phyloP scores from a whole-genome alignment of 1,284 basidiomycete genomes.

The Prillingera fragicola region DNA sequence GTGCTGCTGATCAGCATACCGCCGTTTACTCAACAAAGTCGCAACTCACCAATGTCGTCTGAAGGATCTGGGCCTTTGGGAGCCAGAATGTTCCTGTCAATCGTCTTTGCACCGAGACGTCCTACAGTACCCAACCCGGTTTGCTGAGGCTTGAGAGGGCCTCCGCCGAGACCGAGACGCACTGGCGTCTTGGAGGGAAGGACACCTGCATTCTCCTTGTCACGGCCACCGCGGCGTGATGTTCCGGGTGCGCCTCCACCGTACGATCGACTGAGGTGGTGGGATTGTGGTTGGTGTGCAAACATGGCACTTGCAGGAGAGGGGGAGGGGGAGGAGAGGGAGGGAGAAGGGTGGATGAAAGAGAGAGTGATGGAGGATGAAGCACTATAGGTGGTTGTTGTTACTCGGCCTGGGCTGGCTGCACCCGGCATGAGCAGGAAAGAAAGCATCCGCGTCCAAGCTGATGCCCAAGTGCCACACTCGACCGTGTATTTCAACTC shows the following conservation, averaged over 20 bases:
- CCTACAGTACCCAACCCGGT: constrained; percentile 7
- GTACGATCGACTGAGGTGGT: constrained; percentile 6
- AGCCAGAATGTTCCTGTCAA: constrained; percentile 15
- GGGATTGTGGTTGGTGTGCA: constrained; percentile 7
- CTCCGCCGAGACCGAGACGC: constrained; percentile 7
- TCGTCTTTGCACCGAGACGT: constrained; percentile 13
- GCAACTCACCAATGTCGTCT: constrained; percentile 14
- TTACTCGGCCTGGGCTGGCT: neutral
- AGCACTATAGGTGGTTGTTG: too few relatives aligned
- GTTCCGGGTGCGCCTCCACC: constrained; percentile 12
- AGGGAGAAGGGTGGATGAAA: neutral
- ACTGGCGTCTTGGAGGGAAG: constrained; percentile 16
- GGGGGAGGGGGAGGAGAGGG: neutral
- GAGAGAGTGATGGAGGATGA: too few relatives aligned
- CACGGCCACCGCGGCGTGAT: constrained; percentile 8
- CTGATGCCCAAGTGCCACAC: neutral
- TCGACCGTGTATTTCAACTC: neutral
- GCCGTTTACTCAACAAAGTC: neutral
- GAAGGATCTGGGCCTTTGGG: constrained; percentile 6
- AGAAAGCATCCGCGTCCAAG: constrained; percentile 15
- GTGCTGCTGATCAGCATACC: constrained; percentile 11
- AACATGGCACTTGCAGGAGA: constrained; percentile 11
- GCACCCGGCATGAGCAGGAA: neutral
- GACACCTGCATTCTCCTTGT: constrained; percentile 19
- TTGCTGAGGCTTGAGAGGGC: constrained; percentile 10